Conservation (phyloP, 768 basidiomycete species). For the Favolaschia claudopus region DNA sequence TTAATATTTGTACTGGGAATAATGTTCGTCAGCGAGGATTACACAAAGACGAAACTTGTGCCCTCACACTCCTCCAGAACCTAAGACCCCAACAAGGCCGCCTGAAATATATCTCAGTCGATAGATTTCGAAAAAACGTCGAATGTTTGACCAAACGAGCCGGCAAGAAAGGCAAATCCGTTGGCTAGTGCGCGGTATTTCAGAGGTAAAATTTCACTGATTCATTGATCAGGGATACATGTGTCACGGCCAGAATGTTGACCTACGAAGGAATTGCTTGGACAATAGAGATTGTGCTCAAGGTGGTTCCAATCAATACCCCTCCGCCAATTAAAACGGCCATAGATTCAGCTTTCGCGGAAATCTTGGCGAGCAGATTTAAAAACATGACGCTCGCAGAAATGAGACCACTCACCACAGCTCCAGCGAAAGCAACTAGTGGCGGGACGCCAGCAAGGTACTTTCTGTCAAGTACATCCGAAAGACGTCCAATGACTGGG, state of each 20-base stretch:
- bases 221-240: too few relatives aligned
- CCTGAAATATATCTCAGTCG: not conserved
- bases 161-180: slow-evolving; percentile 28
- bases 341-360: slow-evolving; percentile 28
- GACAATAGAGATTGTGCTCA: slow-evolving; percentile 29
- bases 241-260: too few relatives aligned
- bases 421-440: slow-evolving; percentile 27
- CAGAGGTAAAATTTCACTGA: slow-evolving; percentile 26
- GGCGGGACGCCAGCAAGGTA: slow-evolving; percentile 27
- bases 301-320: slow-evolving; percentile 24
- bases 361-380: slow-evolving; percentile 10
- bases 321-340: slow-evolving; percentile 26
- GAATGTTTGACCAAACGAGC: slow-evolving; percentile 21
- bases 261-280: slow-evolving; percentile 29
- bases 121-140: not conserved
- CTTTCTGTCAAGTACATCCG: slow-evolving; percentile 29
- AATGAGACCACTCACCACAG: slow-evolving; percentile 13
- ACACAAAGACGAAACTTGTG: not conserved
- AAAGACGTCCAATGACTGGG: slow-evolving; percentile 25
- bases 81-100: slow-evolving; percentile 19
- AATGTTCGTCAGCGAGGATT: not conserved
- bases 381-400: not conserved
- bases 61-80: slow-evolving; percentile 21
- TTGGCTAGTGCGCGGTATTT: slow-evolving; percentile 29
- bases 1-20: slow-evolving; percentile 20